A percentile compares a stretch with the other conserved stretches of the same genome.
phyloP scores from a whole-genome alignment of 805 yeast species.

The Torulaspora maleeae region DNA sequence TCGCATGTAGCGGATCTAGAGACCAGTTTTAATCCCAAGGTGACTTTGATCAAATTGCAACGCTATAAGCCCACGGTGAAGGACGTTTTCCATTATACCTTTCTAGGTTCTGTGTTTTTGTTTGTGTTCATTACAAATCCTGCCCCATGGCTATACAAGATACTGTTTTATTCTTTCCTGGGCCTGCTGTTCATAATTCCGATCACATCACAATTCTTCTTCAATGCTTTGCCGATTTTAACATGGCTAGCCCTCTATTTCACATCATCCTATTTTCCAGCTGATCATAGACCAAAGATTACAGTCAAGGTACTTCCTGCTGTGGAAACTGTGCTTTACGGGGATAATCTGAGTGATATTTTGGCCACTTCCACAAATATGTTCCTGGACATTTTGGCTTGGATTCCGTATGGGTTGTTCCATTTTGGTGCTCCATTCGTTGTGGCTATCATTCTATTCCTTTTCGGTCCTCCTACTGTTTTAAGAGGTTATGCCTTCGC shows the following conservation, averaged over 20 bases:
- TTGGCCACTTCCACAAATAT: conserved; percentile 67
- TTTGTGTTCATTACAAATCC: conserved; percentile 59
- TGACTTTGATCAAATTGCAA: conserved; percentile 41
- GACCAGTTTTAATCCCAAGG: conserved; percentile 44
- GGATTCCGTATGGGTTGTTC: conserved; percentile 90
- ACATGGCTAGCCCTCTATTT: conserved; percentile 84
- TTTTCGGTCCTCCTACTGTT: conserved; percentile 89
- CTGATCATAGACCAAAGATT: conserved; percentile 77
- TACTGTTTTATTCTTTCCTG: conserved; percentile 37
- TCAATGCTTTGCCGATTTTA: conserved; percentile 75
- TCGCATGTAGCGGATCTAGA: conserved; percentile 48
- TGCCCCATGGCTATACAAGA: conserved; percentile 42
- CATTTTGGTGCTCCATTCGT: conserved; percentile 91
- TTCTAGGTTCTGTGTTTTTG: conserved; percentile 48
- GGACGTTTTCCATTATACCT: conserved; percentile 52
- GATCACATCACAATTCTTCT: conserved; percentile 74
- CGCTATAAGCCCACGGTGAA: conserved; percentile 40
- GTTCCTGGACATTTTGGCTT: conserved; percentile 75
- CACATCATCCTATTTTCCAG: conserved; percentile 69
- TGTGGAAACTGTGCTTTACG: conserved; percentile 84
- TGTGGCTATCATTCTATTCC: conserved; percentile 67
- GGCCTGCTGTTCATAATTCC: conserved; percentile 58
- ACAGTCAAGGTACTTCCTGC: conserved; percentile 86
- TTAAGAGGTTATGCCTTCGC: conserved; percentile 83
- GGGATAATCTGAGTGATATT: conserved; percentile 81